Evolutionary conservation across 495 filamentous ascomycete species (phyloP), one percentile per base, ranked within the genome.

Genomic region (Cudoniella acicularis): DNA sequence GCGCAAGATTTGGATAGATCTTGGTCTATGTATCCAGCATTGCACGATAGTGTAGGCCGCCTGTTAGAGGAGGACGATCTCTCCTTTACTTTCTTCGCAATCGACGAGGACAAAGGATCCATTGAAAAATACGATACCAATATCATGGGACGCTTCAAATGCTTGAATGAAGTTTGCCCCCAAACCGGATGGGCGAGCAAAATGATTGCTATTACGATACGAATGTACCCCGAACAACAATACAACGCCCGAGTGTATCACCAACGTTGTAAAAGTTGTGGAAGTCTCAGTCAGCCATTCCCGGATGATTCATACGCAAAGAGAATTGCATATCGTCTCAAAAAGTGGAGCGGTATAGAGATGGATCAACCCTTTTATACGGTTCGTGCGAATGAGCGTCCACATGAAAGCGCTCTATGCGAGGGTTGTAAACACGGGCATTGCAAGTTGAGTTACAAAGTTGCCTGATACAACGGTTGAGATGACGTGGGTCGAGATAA

Each of bases 181-280:
- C 21, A 43, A 20, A 21, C 30, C 20, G 66, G 63, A 55, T 74
- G 76, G 76, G 60, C 70, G 49, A 80, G 76, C 67, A 75, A 70
- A 57, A 59, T 55, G 54, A 72, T 79, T 40, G 72, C 76, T 26
- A 72, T 78, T 36, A 72, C 69, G 1, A 79, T 80, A 36, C 73
- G 75, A 43, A 69, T 67, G 64, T 80, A 80, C 67, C 52, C 59
- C 21, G 61, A 60, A 16, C 13, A 52, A 36, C 45, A 56, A 63
- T 80, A 80, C 63, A 80, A 79, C 62, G 75, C 74, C 20, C 55
- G 70, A 63, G 77, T 80, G 40, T 80, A 74, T 59, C 66, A 77
- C 53, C 74, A 79, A 69, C 71, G 66, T n/a, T 80, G 75, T 61
- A 65, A 64, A 55, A 46, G 30, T 10, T 80, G 75, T 62, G 49